Base-by-base conservation (phyloP, 139 green algal genomes). In the Spirogloea muscicola region DNA sequence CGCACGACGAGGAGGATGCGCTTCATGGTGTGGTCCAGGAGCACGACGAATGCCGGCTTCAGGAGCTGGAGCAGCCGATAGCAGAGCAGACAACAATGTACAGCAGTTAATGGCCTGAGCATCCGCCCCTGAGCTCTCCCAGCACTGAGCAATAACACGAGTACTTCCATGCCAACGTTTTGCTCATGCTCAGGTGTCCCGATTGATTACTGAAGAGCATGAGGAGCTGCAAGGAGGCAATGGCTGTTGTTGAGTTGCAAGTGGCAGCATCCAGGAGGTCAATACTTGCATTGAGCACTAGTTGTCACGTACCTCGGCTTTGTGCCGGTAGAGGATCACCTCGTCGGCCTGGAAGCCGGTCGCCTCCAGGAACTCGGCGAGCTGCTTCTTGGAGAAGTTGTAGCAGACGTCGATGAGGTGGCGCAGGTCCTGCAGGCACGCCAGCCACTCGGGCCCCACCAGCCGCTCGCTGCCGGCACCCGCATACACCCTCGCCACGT, bases 1-100 rank as follows among this genome's bases (percentile, higher is more conserved):
- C 82, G 80, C 34, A 87, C 61, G 29, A 87, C 58, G 36, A 87
- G 42, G 31, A 87, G 37, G 38, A 87, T 42, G 49, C 16, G 38
- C 36, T 80, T 40, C 41, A 29, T 6, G 6, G 25, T 3, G 10
- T 74, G 38, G 21, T 86, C 81, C 31, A 74, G 39, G 21, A 86
- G 41, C 25, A 85, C n/a, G 10, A 77, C 60, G 44, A 82, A 86
- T 31, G 81, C 81, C 10, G 81, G 81, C 40, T 72, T 83, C 62
- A 85, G 46, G 27, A 80, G 60, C 72, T 80, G 72, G 36, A 38
- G n/a, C n/a, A n/a, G n/a, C n/a, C n/a, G n/a, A n/a, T n/a, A n/a
- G n/a, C n/a, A n/a, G n/a, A n/a, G n/a, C n/a, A n/a, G n/a, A n/a
- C n/a, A n/a, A n/a, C n/a, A n/a, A n/a, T n/a, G n/a, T n/a, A n/a